Conservation (phyloP, 2,329 filamentous ascomycete genomes). For the Cercospora sp. region DNA sequence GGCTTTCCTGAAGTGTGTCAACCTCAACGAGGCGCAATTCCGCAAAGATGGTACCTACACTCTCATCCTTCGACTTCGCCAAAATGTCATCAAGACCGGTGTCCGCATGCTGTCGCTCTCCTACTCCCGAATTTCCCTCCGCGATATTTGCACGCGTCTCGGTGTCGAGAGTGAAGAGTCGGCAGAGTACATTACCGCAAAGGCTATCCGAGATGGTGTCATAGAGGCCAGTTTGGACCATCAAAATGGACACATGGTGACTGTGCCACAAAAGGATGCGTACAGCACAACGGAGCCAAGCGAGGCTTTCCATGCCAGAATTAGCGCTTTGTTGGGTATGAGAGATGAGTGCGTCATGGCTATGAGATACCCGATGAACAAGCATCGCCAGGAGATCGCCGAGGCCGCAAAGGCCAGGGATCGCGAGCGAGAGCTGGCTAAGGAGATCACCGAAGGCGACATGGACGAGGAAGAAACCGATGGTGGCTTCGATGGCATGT, state of each 20-base stretch:
- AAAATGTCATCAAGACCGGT: constrained; percentile 99
- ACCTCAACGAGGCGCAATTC: constrained; percentile 79
- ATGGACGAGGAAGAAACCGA: constrained; percentile 70
- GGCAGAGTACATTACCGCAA: constrained; percentile 98
- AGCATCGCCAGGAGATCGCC: constrained; percentile 94
- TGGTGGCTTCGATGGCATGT: constrained; percentile 84
- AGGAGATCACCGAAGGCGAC: constrained; percentile 98
- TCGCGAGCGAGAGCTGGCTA: constrained; percentile 92
- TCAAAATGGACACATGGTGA: constrained; percentile 97
- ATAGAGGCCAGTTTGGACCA: constrained; percentile 94
- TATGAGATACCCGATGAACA: constrained; percentile 99
- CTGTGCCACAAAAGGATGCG: constrained; percentile 91
- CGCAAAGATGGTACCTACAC: constrained; percentile 93
- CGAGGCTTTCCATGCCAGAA: constrained; percentile 96
- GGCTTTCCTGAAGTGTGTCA: constrained; percentile 85
- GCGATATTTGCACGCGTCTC: constrained; percentile 94
- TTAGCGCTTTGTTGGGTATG: constrained; percentile 83
- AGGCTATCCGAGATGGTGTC: constrained; percentile 95
- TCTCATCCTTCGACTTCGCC: constrained; percentile 86
- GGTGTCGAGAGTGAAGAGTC: constrained; percentile 95
- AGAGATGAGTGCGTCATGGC: constrained; percentile 99
- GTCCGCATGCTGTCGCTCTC: constrained; percentile 99
- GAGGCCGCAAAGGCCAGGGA: constrained; percentile 98
- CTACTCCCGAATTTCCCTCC: constrained; percentile 93
- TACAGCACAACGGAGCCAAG: constrained; percentile 95